Conservation (phyloP, 2,329 filamentous ascomycete species). For the Diatrype stigma region DNA sequence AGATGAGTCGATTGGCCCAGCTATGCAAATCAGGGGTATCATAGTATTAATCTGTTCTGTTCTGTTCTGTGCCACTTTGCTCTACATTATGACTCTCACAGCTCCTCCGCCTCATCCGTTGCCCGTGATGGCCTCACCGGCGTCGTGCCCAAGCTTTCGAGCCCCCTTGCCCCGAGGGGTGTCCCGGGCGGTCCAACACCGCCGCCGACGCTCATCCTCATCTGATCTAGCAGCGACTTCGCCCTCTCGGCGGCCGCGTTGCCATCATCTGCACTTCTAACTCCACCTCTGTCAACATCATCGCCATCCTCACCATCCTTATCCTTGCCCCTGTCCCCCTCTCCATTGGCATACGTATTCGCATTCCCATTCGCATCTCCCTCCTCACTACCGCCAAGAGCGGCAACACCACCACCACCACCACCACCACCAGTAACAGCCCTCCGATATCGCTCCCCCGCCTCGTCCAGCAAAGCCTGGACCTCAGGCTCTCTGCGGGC, state of each 20-base stretch:
- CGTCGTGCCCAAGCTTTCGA: constrained; percentile 46
- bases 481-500: constrained; percentile 70
- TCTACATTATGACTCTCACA: constrained; percentile 21
- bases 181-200: constrained; percentile 1
- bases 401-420: no score
- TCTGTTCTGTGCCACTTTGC: no score
- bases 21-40: no score
- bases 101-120: constrained; percentile 16
- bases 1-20: no score
- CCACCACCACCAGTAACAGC: constrained; percentile 16
- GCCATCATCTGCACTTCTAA: neutral
- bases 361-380: no score
- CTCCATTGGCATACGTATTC: no score
- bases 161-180: constrained; percentile 32
- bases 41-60: no score
- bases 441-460: constrained; percentile 64
- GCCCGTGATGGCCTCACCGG: constrained; percentile 30
- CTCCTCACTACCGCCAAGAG: no score
- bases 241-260: constrained; percentile 18
- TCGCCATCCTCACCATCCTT: no score
- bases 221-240: constrained; percentile 21
- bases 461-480: constrained; percentile 74
- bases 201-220: constrained; percentile 12
- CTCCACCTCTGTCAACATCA: no score
- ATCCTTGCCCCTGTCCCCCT: no score